Percentiles rank a stretch among this genome's conserved stretches.
Conservation (phyloP, 805 yeast species). For the Kodamaea restingae region DNA sequence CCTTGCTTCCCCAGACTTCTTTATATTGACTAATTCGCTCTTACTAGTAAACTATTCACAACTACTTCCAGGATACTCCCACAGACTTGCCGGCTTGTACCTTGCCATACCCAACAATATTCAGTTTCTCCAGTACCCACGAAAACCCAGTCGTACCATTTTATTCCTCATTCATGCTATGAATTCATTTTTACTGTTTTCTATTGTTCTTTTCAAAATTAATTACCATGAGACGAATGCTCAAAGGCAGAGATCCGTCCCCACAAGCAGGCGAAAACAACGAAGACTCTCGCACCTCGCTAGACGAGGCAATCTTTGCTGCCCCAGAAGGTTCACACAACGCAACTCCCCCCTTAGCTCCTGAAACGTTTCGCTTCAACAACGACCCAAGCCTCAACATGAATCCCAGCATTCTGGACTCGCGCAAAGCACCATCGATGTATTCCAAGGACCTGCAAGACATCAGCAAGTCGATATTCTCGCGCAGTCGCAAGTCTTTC, state of each 20-base stretch:
- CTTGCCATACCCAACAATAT: too few relatives aligned
- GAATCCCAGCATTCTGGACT: slow-evolving; percentile 31
- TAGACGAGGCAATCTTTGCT: slow-evolving; percentile 31
- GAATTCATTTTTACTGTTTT: neutral
- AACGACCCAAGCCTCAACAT: slow-evolving; percentile 33
- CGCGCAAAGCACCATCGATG: slow-evolving; percentile 16
- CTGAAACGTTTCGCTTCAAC: slow-evolving; percentile 15
- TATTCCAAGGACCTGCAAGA: slow-evolving; percentile 25
- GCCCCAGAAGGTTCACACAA: neutral
- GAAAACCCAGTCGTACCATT: too few relatives aligned
- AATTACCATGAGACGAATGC: slow-evolving; percentile 15
- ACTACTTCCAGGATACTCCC: too few relatives aligned
- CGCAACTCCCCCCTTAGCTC: neutral
- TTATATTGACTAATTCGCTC: too few relatives aligned
- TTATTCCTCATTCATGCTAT: too few relatives aligned
- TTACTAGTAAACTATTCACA: too few relatives aligned
- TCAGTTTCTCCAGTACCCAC: too few relatives aligned
- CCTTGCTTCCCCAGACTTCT: too few relatives aligned
- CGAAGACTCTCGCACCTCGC: slow-evolving; percentile 22
- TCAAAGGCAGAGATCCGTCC: slow-evolving; percentile 5
- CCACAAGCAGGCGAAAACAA: slow-evolving; percentile 11
- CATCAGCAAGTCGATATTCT: slow-evolving; percentile 32
- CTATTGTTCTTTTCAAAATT: too few relatives aligned
- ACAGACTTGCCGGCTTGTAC: too few relatives aligned
- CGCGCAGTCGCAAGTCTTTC: slow-evolving; percentile 29